A percentile compares a stretch with the other conserved stretches of the same genome.
phyloP scores from a whole-genome alignment of 768 basidiomycete genomes.

The Phylloporus sp. region DNA sequence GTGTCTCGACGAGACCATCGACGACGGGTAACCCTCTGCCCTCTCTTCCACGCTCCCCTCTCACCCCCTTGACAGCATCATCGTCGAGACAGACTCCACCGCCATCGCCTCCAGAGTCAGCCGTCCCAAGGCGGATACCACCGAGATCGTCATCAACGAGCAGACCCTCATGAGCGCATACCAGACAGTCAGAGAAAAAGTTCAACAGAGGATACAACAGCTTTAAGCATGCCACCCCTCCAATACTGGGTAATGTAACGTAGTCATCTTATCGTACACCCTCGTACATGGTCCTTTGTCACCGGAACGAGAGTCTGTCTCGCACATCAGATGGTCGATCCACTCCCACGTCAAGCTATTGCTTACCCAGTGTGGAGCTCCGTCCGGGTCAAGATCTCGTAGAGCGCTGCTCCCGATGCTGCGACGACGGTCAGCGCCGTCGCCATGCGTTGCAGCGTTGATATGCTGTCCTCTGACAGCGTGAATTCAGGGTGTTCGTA shows the following conservation, averaged over 20 bases:
- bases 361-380: conserved; percentile 20
- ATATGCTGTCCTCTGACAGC: conserved; percentile 21
- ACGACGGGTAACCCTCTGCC: conserved; percentile 76
- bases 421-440: conserved; percentile 28
- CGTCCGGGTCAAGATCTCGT: conserved; percentile 21
- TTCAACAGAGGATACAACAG: conserved; percentile 78
- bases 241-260: no score
- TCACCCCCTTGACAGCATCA: conserved; percentile 56
- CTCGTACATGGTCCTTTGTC: no score
- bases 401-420: conserved; percentile 30
- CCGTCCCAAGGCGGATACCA: conserved; percentile 86
- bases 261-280: no score
- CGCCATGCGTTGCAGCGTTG: conserved; percentile 23
- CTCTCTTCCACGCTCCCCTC: not conserved
- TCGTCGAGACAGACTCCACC: conserved; percentile 92
- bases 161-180: conserved; percentile 93
- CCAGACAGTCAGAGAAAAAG: conserved; percentile 80
- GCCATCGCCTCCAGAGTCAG: conserved; percentile 96
- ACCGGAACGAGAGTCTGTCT: conserved; percentile 12
- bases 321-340: not conserved
- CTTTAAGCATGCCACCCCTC: no score
- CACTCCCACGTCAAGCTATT: not conserved
- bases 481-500: conserved; percentile 33
- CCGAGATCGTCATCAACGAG: conserved; percentile 98
- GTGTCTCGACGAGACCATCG: conserved; percentile 94